phyloP scores from a whole-genome alignment of 2,329 filamentous ascomycete genomes.

The Claviceps maximensis region DNA sequence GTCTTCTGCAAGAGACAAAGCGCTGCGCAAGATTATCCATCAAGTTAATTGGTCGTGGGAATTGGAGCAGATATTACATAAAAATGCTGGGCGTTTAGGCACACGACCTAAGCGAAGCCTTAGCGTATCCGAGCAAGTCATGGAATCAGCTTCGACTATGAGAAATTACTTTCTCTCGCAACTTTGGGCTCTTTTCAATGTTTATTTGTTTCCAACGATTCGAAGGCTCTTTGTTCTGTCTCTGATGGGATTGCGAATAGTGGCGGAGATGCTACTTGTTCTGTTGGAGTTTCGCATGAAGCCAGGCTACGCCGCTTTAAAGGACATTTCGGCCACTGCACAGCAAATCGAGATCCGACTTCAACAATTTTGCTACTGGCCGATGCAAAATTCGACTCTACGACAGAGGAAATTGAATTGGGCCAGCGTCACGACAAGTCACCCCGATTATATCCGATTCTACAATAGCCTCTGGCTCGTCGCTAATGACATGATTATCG shows the following conservation, averaged over 20 bases:
- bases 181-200: slow-evolving; percentile 56
- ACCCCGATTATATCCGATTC: slow-evolving; percentile 96
- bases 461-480: slow-evolving; percentile 99
- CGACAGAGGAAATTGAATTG: slow-evolving; percentile 83
- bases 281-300: slow-evolving; percentile 75
- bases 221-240: slow-evolving; percentile 61
- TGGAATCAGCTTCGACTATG: slow-evolving; percentile 80
- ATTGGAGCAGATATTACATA: slow-evolving; percentile 71
- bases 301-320: slow-evolving; percentile 70
- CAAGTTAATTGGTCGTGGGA: slow-evolving; percentile 96
- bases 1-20: slow-evolving; percentile 69
- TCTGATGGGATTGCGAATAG: slow-evolving; percentile 65
- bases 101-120: slow-evolving; percentile 68
- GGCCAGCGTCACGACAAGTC: slow-evolving; percentile 88
- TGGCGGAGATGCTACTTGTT: slow-evolving; percentile 65
- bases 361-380: slow-evolving; percentile 98
- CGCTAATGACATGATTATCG: slow-evolving; percentile 96
- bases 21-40: slow-evolving; percentile 68
- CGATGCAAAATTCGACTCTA: slow-evolving; percentile 85
- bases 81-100: slow-evolving; percentile 76
- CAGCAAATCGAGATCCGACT: slow-evolving; percentile 95
- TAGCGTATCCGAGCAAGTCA: slow-evolving; percentile 88
- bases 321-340: slow-evolving; percentile 90
- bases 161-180: slow-evolving; percentile 60
- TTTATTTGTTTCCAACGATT: slow-evolving; percentile 68